A percentile compares a stretch with the other conserved stretches of the same genome.
phyloP scores from a whole-genome alignment of 768 basidiomycete species.

The Serendipita sp. region DNA sequence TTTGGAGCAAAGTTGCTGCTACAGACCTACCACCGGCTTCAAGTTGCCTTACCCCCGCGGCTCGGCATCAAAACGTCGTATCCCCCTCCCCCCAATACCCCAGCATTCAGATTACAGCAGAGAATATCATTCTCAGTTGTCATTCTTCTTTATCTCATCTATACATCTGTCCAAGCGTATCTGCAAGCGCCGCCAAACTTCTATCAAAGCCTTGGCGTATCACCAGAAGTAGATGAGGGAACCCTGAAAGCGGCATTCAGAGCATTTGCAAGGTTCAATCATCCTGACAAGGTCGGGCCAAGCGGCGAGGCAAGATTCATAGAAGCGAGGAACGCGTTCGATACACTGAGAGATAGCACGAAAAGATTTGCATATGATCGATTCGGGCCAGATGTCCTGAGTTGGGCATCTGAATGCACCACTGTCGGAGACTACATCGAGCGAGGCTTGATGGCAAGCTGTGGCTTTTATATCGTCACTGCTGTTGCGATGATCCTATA shows the following conservation, averaged over 20 bases:
- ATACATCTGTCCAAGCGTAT: constrained; percentile 40
- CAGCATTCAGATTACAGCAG: constrained; percentile 38
- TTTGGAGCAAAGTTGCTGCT: constrained; percentile 39
- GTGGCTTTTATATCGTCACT: constrained; percentile 53
- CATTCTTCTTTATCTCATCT: constrained; percentile 48
- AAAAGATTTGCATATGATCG: constrained; percentile 78
- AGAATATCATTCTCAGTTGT: constrained; percentile 47
- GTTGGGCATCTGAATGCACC: constrained; percentile 45
- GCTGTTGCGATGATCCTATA: constrained; percentile 42
- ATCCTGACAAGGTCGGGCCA: constrained; percentile 57
- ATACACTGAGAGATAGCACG: constrained; percentile 61
- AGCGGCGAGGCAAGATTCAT: constrained; percentile 53
- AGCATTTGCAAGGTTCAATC: constrained; percentile 53
- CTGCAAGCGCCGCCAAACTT: constrained; percentile 39
- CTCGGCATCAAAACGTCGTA: constrained; percentile 20
- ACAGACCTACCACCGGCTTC: constrained; percentile 27
- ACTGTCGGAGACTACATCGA: constrained; percentile 55
- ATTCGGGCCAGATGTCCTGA: constrained; percentile 59
- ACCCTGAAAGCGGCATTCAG: constrained; percentile 60
- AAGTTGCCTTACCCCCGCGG: constrained; percentile 20
- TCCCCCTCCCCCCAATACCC: constrained; percentile 25
- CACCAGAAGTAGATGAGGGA: constrained; percentile 45
- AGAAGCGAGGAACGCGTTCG: constrained; percentile 53
- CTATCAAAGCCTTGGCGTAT: constrained; percentile 57
- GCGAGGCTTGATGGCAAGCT: constrained; percentile 44